Base-by-base conservation (phyloP, 169 alveolate genomes). In the Plasmodium chabaudi region DNA sequence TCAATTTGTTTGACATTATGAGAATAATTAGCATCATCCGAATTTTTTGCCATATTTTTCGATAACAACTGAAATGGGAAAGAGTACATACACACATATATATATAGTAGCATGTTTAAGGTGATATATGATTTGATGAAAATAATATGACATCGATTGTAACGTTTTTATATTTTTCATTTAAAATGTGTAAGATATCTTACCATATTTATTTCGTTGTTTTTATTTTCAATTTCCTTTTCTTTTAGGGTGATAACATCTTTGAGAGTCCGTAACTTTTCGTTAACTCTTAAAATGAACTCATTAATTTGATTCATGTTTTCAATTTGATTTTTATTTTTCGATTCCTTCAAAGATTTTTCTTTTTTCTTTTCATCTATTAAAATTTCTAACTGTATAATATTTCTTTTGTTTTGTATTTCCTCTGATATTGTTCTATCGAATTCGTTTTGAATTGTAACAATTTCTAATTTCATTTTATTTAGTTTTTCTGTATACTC, bases 401-500 rank as follows among this genome's bases (percentile, higher is more conserved):
- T 67, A 46, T 79, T 49, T 79, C 89, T 79, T 79, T 67, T 79
- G 61, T 79, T 64, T 55, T 79, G 89, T 53, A 79, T 67, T 65
- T 79, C 89, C 56, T 79, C 89, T 59, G 89, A 79, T 23, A 79
- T 23, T 5, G 72, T 44, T 55, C 68, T 79, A 23, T 79, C 79
- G 7, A 79, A 60, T 60, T 79, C 84, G 56, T 79, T 79, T 79
- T 67, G 74, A 34, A 23, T 53, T 17, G 89, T 65, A 27, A 68
- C 64, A 65, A 79, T 79, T 79, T 79, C 89, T 53, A 79, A 79
- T 15, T 79, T 79, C 89, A 79, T 79, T 56, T 79, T 79, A 69
- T 79, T 79, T 15, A 79, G 17, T 47, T 79, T 69, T 67, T 79
- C 89, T 4, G 68, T 79, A 55, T 51, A 79, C 23, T 79, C 89